Base-by-base conservation (phyloP, 768 basidiomycete species). In the Hebeloma cylindrosporum region DNA sequence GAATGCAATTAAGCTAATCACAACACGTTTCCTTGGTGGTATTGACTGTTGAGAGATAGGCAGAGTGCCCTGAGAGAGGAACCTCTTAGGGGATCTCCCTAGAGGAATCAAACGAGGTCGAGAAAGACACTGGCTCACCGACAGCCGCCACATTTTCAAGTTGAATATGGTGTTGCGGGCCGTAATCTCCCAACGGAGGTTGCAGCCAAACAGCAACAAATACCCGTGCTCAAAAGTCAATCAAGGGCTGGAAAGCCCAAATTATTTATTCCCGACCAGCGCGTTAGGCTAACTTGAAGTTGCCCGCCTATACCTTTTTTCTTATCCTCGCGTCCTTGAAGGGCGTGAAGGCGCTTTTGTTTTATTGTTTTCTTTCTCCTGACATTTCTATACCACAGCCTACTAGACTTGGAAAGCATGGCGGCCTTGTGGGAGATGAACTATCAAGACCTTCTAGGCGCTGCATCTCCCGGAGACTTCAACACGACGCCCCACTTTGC, bases 1-100 rank as follows among this genome's bases (percentile, higher is more conserved):
- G 23, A 74, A 61, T 8, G 70, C 68, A 2, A 71, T 61, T 8
- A 70, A 18, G 39, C 67, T 41, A n/a, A 69, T 47, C 4, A 58
- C 14, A 22, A 56, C 16, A 11, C 53, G 57, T 45, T 42, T 49
- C 11, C 34, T 30, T 11, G 30, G 33, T 18, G 41, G 29, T 27
- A 38, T 30, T 29, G 33, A 14, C 26, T 36, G 45, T 10, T 47
- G 43, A 33, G 25, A 18, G n/a, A 43, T 5, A 43, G 38, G 30
- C 30, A 37, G 8, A 17, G n/a, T 14, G 1, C 18, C 11, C 7
- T 28, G 38, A 28, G 40, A 41, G 11, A 26, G 4, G 17, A 18
- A 30, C 23, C 44, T 28, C 8, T 17, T 31, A 22, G 21, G 14
- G 5, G 26, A 6, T 9, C 25, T 36, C 11, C 27, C n/a, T 29